phyloP scores from a whole-genome alignment of 2,329 filamentous ascomycete species.

The Paecilomyces formosus region DNA sequence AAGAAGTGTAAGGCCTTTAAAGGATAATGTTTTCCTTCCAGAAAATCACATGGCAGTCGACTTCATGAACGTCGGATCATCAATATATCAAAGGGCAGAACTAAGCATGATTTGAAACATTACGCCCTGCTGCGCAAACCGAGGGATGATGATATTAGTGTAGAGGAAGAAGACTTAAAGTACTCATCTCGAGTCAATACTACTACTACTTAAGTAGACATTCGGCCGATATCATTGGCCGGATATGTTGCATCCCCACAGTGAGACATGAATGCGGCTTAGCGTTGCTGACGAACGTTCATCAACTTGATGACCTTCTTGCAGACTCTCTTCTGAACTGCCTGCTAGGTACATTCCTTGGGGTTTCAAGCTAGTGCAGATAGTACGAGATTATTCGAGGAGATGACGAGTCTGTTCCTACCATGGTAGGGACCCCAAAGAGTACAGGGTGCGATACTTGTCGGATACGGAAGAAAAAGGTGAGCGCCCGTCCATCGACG shows the following conservation, averaged over 20 bases:
- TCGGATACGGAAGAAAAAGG: slow-evolving; percentile 1
- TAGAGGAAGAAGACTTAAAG: too few relatives aligned
- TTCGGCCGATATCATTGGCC: not conserved
- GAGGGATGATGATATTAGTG: too few relatives aligned
- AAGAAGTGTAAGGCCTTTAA: too few relatives aligned
- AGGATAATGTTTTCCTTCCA: too few relatives aligned
- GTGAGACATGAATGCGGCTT: not conserved
- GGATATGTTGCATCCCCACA: not conserved
- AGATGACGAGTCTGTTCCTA: not conserved
- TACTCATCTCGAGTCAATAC: too few relatives aligned
- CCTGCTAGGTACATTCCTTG: not conserved
- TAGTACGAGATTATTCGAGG: not conserved
- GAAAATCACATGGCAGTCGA: too few relatives aligned
- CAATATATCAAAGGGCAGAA: too few relatives aligned
- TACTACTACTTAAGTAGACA: not conserved
- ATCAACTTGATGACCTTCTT: not conserved
- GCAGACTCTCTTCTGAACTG: not conserved
- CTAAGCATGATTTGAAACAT: too few relatives aligned
- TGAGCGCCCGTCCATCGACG: not conserved
- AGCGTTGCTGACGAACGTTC: not conserved
- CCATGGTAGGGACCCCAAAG: slow-evolving; percentile 2
- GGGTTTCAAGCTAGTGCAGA: not conserved
- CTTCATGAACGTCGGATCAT: too few relatives aligned
- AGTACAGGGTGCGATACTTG: slow-evolving; percentile 3
- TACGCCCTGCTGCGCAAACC: too few relatives aligned